Base-by-base conservation (phyloP, 306 rosid species). In the Alnus rubra region DNA sequence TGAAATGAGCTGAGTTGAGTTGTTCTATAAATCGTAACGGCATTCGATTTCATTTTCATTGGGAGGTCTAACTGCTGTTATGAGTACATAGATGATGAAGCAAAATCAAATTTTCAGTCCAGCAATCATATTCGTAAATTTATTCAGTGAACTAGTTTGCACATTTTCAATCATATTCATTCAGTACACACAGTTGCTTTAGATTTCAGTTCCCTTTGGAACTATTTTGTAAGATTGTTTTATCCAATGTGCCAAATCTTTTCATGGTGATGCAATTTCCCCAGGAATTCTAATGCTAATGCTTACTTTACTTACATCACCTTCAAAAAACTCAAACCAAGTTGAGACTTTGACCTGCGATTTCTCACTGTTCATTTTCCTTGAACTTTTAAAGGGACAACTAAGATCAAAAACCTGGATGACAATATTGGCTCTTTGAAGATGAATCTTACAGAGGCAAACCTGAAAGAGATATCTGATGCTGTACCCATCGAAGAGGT, bases 301-400 rank as follows among this genome's bases (percentile, higher is more conserved):
- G 60, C 60, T n/a, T 55, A 19, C 69, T 63, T n/a, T 55, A 19
- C 69, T 63, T 13, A 33, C 14, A 35, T 7, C 42, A 23, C 8
- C n/a, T 14, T 63, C 11, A 13, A 63, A 63, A 31, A 31, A 63
- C 7, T 18, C 30, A 15, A 63, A 35, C 14, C 69, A 31, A 63
- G 69, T 31, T 63, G 69, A 63, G 69, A 33, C 19, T 63, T 31
- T 63, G 16, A 33, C n/a, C 19, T 14, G 19, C 45, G 0, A 13
- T 64, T 35, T 35, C 70, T 13, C 70, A 15, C 30, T 64, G 47
- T 64, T 33, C 10, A 35, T 64, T 64, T 64, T 4, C 47, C n/a
- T 54, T 74, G 18, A 9, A 18, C 42, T 50, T 48, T 51, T 51
- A 53, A 53, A 74, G 86, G 80, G 75, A 83, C 82, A 49, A 74